Evolutionary conservation across 2,329 filamentous ascomycete genomes (phyloP).

Genomic region (Fusarium sambucinum): DNA sequence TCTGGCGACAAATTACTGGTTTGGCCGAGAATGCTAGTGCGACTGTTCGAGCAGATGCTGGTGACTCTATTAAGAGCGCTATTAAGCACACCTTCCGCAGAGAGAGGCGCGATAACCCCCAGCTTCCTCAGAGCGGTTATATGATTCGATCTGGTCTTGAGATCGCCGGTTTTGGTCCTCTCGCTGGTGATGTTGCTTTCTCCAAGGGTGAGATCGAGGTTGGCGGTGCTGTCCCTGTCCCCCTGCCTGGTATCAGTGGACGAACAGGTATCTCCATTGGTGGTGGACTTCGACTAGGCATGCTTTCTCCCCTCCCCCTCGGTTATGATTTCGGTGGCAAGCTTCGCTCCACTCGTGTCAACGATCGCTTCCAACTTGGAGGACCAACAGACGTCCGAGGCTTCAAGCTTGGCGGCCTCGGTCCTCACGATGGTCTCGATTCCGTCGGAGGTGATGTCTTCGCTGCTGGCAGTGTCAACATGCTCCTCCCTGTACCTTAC

Average conservation of each 20-base stretch:
- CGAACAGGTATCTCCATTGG: slow-evolving; percentile 85
- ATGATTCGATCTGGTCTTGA: slow-evolving; percentile 82
- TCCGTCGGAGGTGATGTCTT: slow-evolving; percentile 93
- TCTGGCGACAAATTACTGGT: slow-evolving; percentile 90
- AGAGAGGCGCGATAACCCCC: slow-evolving; percentile 85
- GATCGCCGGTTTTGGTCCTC: slow-evolving; percentile 85
- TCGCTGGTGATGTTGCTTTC: slow-evolving; percentile 93
- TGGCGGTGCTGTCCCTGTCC: slow-evolving; percentile 79
- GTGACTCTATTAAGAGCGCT: slow-evolving; percentile 90
- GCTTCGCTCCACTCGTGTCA: slow-evolving; percentile 80
- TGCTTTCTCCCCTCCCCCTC: slow-evolving; percentile 84
- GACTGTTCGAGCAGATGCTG: slow-evolving; percentile 84
- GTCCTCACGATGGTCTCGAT: slow-evolving; percentile 87
- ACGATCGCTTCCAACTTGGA: slow-evolving; percentile 94
- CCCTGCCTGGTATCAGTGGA: slow-evolving; percentile 75
- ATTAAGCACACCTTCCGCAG: slow-evolving; percentile 83
- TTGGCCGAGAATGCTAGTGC: slow-evolving; percentile 81
- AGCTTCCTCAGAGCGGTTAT: slow-evolving; percentile 86
- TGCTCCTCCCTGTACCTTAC: slow-evolving; percentile 86
- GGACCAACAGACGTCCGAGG: slow-evolving; percentile 95
- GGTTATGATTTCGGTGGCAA: slow-evolving; percentile 64
- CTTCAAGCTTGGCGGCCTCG: slow-evolving; percentile 89
- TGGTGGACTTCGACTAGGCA: slow-evolving; percentile 81
- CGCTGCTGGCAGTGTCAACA: slow-evolving; percentile 86
- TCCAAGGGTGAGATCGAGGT: slow-evolving; percentile 91